Evolutionary conservation across 495 filamentous ascomycete species (phyloP).

Genomic region (Penicillium ochrochloron): DNA sequence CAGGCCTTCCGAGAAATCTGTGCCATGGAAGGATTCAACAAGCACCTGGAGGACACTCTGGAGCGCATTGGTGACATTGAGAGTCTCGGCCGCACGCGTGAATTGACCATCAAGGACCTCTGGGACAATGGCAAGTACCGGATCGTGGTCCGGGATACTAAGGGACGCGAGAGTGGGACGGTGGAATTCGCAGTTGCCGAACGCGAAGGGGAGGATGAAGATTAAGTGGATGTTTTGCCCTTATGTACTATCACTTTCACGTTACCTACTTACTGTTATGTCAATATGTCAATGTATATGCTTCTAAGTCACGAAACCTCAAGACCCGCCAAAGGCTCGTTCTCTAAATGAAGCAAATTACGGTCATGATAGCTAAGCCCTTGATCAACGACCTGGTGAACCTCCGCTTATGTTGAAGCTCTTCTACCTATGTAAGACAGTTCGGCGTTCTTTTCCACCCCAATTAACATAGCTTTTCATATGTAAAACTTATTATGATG

Average conservation of each 20-base stretch:
- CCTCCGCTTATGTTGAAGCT: background rate
- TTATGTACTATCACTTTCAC: constrained; percentile 11
- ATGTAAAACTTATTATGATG: background rate
- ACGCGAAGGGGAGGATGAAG: constrained; percentile 33
- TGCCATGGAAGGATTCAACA: constrained; percentile 69
- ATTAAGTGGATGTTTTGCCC: constrained; percentile 24
- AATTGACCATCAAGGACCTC: constrained; percentile 86
- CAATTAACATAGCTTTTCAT: background rate
- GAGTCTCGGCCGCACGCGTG: constrained; percentile 86
- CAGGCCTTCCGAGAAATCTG: constrained; percentile 87
- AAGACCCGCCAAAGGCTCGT: background rate
- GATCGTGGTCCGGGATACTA: constrained; percentile 60
- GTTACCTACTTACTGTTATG: constrained; percentile 1
- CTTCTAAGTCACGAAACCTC: background rate
- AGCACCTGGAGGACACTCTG: constrained; percentile 81
- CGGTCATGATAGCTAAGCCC: background rate
- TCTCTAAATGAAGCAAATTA: background rate
- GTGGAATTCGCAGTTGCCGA: constrained; percentile 52
- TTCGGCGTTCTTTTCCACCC: background rate
- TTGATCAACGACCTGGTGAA: background rate
- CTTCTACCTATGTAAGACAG: no score
- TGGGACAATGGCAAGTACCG: constrained; percentile 80
- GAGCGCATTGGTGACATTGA: constrained; percentile 88
- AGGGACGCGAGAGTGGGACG: constrained; percentile 50
- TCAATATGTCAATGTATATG: background rate